A percentile compares a stretch with the other conserved stretches of the same genome.
These are phyloP conservation scores for Diplocarpon rosae DNA, from an alignment of 2,329 filamentous ascomycete species.

Conservation along the genomic window DNA sequence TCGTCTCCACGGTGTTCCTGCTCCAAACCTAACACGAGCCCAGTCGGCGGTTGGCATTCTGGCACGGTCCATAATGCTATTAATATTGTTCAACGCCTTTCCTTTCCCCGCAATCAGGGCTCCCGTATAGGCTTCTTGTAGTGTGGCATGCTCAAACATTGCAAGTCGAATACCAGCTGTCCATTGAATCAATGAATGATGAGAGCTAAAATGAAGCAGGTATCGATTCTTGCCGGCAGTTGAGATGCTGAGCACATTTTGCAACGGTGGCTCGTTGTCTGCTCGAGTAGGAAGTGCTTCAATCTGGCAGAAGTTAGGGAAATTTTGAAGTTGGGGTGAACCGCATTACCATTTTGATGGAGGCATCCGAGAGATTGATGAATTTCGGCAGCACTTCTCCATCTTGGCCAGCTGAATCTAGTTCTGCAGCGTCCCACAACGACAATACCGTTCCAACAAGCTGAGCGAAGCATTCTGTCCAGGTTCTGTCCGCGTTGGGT, in stretches of 20 bases:
- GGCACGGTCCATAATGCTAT: slow-evolving; percentile 72
- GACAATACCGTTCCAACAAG: slow-evolving; percentile 91
- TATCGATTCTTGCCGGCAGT: slow-evolving; percentile 95
- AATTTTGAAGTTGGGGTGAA: slow-evolving; percentile 8
- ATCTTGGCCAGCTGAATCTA: slow-evolving; percentile 77
- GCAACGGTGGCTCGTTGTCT: slow-evolving; percentile 63
- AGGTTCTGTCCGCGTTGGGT: slow-evolving; percentile 74
- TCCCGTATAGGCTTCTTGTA: slow-evolving; percentile 95
- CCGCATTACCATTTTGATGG: slow-evolving; percentile 83
- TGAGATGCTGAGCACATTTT: slow-evolving; percentile 91
- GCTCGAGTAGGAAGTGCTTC: slow-evolving; percentile 82
- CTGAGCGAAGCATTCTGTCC: slow-evolving; percentile 96
- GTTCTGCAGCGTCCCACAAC: slow-evolving; percentile 85
- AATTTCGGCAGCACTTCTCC: slow-evolving; percentile 83
- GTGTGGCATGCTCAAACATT: slow-evolving; percentile 85
- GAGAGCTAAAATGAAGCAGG: slow-evolving; percentile 89
- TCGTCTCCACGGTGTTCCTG: slow-evolving; percentile 88
- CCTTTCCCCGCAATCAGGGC: slow-evolving; percentile 93
- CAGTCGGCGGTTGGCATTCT: slow-evolving; percentile 76
- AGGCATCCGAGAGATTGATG: slow-evolving; percentile 94
- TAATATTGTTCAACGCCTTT: slow-evolving; percentile 80
- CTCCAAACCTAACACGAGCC: slow-evolving; percentile 90
- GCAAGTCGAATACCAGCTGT: slow-evolving; percentile 85
- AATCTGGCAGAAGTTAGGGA: slow-evolving; percentile 43
- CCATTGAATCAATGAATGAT: slow-evolving; percentile 90